Evolutionary conservation across 1,284 basidiomycete genomes (phyloP), one percentile per base, ranked within the genome.

Genomic region (Pisolithus thermaeus): DNA sequence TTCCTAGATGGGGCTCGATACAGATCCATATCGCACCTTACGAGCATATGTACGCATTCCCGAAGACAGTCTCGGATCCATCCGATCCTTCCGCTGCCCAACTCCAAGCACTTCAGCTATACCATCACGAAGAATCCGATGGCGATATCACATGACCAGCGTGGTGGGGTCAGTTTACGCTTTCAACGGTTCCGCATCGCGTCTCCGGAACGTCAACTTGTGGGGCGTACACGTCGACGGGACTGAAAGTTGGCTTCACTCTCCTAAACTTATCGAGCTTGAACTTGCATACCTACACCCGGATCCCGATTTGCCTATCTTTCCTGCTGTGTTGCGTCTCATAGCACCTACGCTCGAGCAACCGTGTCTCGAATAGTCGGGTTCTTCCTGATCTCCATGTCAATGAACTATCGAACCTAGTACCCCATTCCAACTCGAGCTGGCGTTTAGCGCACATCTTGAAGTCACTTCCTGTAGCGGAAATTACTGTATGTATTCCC

Each of bases 211-310:
- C 6, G 61, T 78, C 20, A 65, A 69, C 2, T 67, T 87, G 18
- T 84, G 80, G 80, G 83, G 81, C 32, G 79, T 85, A 2, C 83
- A 84, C 52, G 59, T 86, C 25, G 74, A 81, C 50, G 86, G 84
- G 84, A 70, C 63, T 63, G 46, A 74, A 71, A 9, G 57, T 68
- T 8, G 59, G 69, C 30, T 73, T 77, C 43, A 65, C 77, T 36
- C 59, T 57, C 35, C 72, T 63, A 58, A 55, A 8, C 64, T 87
- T 23, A 60, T 57, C n/a, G 72, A 76, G 12, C 58, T 87, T 20
- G 76, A 81, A 56, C 65, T 87, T 36, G 74, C 78, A 0, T 84
- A 76, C 62, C 82, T 54, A 61, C 75, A 7, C 68, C 73, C 36
- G 77, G 83, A 81, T 7, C 83, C 82, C 1, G 71, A 75, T 2